Conservation (phyloP, 108 stramenopile genomes). For the Schizochytrium sp. region DNA sequence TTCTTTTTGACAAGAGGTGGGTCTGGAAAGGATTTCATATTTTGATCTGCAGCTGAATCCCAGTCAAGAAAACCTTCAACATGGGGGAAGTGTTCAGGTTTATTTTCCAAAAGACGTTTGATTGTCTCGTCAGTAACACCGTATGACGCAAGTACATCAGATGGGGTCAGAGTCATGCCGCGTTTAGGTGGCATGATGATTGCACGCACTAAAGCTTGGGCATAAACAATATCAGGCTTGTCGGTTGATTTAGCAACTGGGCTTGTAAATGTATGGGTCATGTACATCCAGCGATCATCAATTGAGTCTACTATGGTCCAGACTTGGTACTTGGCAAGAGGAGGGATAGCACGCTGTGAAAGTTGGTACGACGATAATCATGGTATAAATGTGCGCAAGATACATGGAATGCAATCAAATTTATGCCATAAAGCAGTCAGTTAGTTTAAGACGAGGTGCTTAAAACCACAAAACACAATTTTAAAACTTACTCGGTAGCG, state of each 20-base stretch:
- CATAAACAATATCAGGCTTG: slow-evolving; percentile 18
- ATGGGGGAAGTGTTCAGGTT: slow-evolving; percentile 1
- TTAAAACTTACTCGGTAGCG: slow-evolving; percentile 1
- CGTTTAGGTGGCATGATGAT: slow-evolving; percentile 56
- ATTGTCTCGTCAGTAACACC: not conserved
- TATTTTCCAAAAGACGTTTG: not conserved
- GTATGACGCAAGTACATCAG: not conserved
- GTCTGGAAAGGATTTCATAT: not conserved
- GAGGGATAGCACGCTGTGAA: slow-evolving; percentile 30
- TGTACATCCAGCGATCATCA: slow-evolving; percentile 55
- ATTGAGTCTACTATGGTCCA: slow-evolving; percentile 7
- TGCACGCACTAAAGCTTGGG: slow-evolving; percentile 1
- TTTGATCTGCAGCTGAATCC: not conserved
- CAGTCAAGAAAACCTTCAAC: slow-evolving; percentile 5
- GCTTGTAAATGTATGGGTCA: slow-evolving; percentile 53
- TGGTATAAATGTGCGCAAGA: too few species aligned
- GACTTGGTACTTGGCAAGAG: slow-evolving; percentile 45
- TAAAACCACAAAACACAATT: too few species aligned
- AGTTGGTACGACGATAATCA: not conserved
- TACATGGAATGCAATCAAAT: too few species aligned
- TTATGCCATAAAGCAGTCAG: too few species aligned
- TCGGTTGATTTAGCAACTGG: not conserved
- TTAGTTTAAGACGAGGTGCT: too few species aligned
- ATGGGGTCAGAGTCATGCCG: slow-evolving; percentile 8
- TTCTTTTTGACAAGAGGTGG: not conserved